Percentiles rank a stretch among this genome's conserved stretches.
These are phyloP conservation scores for Linanthus parryae DNA, from an alignment of 148 eudicot genomes.

Conservation along the genomic window DNA sequence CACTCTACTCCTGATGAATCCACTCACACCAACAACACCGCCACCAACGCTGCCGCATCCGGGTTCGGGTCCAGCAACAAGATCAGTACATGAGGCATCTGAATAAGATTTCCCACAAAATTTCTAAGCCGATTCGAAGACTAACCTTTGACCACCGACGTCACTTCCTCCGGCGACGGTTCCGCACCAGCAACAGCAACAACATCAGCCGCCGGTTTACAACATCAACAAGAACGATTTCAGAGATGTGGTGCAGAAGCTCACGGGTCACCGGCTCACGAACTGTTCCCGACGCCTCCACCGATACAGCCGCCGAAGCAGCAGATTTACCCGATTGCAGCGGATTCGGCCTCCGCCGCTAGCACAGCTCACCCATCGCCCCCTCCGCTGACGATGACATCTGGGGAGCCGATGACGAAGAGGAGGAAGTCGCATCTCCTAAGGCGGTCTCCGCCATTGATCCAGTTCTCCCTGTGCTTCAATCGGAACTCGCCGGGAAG, in stretches of 20 bases:
- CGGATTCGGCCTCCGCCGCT: constrained; percentile 93
- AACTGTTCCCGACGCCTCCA: too few species aligned
- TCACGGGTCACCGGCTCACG: constrained; percentile 85
- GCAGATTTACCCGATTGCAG: constrained; percentile 65
- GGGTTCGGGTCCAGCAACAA: too few species aligned
- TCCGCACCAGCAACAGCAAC: constrained; percentile 22
- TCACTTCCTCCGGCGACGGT: neutral
- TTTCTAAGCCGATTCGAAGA: constrained; percentile 69
- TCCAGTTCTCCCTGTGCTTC: too few species aligned
- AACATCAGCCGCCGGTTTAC: constrained; percentile 96
- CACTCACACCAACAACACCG: too few species aligned
- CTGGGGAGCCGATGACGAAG: too few species aligned
- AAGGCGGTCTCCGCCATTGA: too few species aligned
- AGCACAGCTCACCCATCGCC: constrained; percentile 45
- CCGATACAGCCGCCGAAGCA: constrained; percentile 29
- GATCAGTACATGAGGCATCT: too few species aligned
- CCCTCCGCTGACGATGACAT: too few species aligned
- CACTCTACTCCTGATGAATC: too few species aligned
- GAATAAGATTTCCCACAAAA: constrained; percentile 68
- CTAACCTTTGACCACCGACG: neutral
- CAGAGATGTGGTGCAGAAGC: constrained; percentile 83
- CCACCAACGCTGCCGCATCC: too few species aligned
- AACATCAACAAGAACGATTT: constrained; percentile 84
- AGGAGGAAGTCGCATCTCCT: too few species aligned
- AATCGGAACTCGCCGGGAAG: too few species aligned